These are phyloP conservation scores for Bidens hawaiensis DNA, from an alignment of 140 eudicot genomes.

Conservation along the genomic window DNA sequence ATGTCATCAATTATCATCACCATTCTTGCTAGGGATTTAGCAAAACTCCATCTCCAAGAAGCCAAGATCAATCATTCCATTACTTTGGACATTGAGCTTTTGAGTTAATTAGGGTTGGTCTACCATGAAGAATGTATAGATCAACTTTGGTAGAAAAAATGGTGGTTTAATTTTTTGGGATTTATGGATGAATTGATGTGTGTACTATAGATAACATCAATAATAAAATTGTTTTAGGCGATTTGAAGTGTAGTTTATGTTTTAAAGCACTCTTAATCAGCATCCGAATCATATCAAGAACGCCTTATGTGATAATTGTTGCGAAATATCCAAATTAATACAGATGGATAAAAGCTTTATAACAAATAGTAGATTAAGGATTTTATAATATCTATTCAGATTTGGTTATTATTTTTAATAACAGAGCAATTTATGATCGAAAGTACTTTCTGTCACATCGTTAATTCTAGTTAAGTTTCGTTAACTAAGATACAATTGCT, in stretches of 20 bases:
- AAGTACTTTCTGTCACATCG: background rate
- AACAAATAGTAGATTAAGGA: background rate
- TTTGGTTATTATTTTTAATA: background rate
- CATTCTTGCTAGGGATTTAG: constrained; percentile 14
- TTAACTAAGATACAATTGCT: background rate
- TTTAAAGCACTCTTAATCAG: background rate
- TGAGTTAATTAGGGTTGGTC: constrained; percentile 23
- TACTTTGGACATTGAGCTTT: constrained; percentile 29
- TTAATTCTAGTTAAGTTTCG: background rate
- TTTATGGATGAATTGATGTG: background rate
- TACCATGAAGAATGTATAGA: constrained; percentile 17
- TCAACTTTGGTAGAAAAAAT: constrained; percentile 10
- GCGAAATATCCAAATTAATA: background rate
- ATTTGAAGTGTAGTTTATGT: background rate
- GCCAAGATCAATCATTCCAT: constrained; percentile 35
- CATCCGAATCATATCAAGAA: background rate
- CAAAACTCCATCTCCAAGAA: constrained; percentile 34
- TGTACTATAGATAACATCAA: background rate
- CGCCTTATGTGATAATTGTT: background rate
- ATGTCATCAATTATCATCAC: constrained; percentile 23
- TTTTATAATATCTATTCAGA: background rate
- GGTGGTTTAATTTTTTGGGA: constrained; percentile 13
- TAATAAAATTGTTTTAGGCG: constrained; percentile 1
- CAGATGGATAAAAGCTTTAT: constrained; percentile 1
- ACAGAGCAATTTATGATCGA: background rate